These are phyloP conservation scores for Dipteronia sinensis DNA, from an alignment of 345 rosid species.

Conservation along the genomic window DNA sequence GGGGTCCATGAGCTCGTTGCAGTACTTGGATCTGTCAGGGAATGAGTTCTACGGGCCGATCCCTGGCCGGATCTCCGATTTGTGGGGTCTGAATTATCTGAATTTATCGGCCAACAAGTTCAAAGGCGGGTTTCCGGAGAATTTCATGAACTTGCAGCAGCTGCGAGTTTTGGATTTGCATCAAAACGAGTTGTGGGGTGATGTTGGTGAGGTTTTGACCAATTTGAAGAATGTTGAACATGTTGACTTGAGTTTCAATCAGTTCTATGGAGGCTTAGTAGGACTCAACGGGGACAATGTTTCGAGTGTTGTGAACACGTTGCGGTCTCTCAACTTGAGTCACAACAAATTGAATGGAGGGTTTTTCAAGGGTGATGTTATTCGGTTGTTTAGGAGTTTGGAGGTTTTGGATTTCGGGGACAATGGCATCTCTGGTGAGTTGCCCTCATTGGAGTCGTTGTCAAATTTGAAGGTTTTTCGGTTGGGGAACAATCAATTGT, in stretches of 20 bases:
- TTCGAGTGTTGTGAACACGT: constrained; percentile 76
- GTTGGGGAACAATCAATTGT: constrained; percentile 65
- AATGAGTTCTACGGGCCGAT: constrained; percentile 82
- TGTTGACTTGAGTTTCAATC: constrained; percentile 80
- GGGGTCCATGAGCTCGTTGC: constrained; percentile 63
- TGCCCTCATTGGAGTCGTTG: constrained; percentile 64
- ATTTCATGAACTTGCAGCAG: constrained; percentile 77
- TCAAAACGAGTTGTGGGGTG: constrained; percentile 56
- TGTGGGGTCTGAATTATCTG: constrained; percentile 67
- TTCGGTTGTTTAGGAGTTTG: constrained; percentile 65
- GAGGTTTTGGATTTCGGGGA: constrained; percentile 65
- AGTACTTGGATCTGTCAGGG: constrained; percentile 79
- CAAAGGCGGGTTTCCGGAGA: constrained; percentile 68
- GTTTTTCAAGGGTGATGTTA: constrained; percentile 52
- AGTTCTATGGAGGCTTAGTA: constrained; percentile 61
- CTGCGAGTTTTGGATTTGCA: constrained; percentile 72
- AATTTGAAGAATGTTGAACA: constrained; percentile 70
- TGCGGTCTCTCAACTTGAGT: constrained; percentile 62
- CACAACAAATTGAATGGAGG: constrained; percentile 58
- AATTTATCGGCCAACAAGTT: constrained; percentile 72
- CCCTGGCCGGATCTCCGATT: constrained; percentile 75
- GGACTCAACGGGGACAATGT: constrained; percentile 44
- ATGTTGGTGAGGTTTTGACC: constrained; percentile 51
- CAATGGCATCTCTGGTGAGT: constrained; percentile 57
- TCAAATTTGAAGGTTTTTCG: constrained; percentile 54